Conservation (phyloP, 768 basidiomycete species). For the Pleurotus salmoneostramineus region DNA sequence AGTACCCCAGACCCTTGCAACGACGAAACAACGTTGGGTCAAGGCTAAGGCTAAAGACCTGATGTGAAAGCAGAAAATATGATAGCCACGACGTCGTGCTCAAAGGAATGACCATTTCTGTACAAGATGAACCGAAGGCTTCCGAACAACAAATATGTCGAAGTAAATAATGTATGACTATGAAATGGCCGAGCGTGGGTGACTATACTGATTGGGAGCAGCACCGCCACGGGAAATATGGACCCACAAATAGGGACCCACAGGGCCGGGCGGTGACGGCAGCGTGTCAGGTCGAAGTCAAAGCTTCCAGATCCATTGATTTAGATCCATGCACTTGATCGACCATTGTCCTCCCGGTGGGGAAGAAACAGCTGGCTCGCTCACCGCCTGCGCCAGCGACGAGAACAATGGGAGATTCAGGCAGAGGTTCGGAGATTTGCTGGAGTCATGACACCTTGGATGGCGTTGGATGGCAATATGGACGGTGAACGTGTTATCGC, state of each 20-base stretch:
- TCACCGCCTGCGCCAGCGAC: background rate
- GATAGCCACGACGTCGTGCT: too few relatives aligned
- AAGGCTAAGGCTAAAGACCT: too few relatives aligned
- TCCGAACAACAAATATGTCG: too few relatives aligned
- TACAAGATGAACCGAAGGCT: too few relatives aligned
- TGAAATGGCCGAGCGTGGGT: too few relatives aligned
- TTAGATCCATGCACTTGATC: constrained; percentile 1
- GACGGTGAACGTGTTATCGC: background rate
- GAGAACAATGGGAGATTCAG: constrained; percentile 7
- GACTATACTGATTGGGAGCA: constrained; percentile 13
- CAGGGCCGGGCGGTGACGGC: constrained; percentile 6
- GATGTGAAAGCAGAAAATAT: too few relatives aligned
- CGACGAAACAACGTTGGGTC: too few relatives aligned
- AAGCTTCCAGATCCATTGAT: background rate
- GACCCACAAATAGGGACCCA: constrained; percentile 29
- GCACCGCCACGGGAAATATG: constrained; percentile 41
- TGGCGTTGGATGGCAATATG: background rate
- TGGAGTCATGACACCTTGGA: background rate
- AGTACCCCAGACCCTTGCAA: too few relatives aligned
- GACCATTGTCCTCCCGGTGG: constrained; percentile 5
- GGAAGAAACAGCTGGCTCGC: background rate
- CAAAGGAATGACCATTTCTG: too few relatives aligned
- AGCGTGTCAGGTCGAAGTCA: background rate
- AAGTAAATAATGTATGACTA: too few relatives aligned
- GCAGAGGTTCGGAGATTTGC: background rate